A percentile compares a stretch with the other conserved stretches of the same genome.
Conservation (phyloP, 495 filamentous ascomycete genomes). For the Amphirosellinia nigrospora region DNA sequence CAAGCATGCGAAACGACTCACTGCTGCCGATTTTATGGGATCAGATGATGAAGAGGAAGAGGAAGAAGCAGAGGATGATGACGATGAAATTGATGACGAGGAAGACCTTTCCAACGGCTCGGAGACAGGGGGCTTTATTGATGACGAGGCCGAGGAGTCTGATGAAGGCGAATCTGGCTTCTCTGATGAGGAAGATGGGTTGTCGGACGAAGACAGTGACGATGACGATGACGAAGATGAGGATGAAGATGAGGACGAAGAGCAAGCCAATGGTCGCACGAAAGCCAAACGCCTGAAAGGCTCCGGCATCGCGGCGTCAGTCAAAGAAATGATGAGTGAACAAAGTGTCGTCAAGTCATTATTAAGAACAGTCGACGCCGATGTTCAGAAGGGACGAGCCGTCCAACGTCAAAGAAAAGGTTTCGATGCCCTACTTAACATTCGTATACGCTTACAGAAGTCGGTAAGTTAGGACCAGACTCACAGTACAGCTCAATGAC, state of each 20-base stretch:
- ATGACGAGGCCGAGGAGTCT: constrained; percentile 46
- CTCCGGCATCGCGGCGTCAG: constrained; percentile 28
- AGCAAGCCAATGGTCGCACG: constrained; percentile 24
- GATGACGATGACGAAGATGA: constrained; percentile 70
- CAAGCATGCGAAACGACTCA: constrained; percentile 44
- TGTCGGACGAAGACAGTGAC: constrained; percentile 76
- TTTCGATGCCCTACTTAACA: constrained; percentile 86
- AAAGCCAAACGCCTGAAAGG: constrained; percentile 30
- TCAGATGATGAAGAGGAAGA: constrained; percentile 49
- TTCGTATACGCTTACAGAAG: constrained; percentile 90
- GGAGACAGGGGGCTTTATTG: constrained; percentile 44
- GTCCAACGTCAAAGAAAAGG: constrained; percentile 81
- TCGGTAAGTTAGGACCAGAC: constrained; percentile 43
- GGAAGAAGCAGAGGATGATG: constrained; percentile 49
- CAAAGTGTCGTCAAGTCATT: constrained; percentile 58
- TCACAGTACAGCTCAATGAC: neutral
- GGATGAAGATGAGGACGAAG: constrained; percentile 49
- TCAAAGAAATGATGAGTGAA: constrained; percentile 40
- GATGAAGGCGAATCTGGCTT: constrained; percentile 36
- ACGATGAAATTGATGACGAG: constrained; percentile 47
- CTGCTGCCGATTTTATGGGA: constrained; percentile 59
- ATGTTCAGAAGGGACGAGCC: constrained; percentile 83
- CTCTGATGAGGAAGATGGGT: constrained; percentile 53
- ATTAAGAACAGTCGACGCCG: constrained; percentile 44
- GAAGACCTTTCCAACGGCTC: constrained; percentile 47